Evolutionary conservation across 192 early-diverging fungal species (phyloP).

Genomic region (Entomortierella lignicola): DNA sequence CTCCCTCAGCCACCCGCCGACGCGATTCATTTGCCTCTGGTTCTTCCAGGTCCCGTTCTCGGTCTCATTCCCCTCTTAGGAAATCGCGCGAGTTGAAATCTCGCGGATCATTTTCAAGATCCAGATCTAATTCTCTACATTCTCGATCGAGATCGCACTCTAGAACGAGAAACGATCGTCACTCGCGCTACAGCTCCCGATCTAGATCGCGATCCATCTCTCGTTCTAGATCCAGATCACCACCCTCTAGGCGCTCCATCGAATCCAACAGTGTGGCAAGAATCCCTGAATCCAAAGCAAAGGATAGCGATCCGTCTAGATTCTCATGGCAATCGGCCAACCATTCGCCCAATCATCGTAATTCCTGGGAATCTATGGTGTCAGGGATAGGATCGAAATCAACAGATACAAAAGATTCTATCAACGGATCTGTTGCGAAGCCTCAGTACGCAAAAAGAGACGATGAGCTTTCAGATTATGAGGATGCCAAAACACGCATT

Average conservation of each 20-base stretch:
- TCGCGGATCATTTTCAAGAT: constrained; percentile 9
- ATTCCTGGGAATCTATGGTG: constrained; percentile 34
- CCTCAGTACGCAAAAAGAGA: background rate
- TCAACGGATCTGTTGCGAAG: background rate
- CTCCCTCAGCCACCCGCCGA: background rate
- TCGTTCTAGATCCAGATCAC: constrained; percentile 10
- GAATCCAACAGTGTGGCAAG: background rate
- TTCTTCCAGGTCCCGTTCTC: constrained; percentile 15
- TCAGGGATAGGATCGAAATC: background rate
- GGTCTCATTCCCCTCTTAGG: constrained; percentile 8
- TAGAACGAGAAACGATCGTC: background rate
- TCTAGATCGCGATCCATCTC: constrained; percentile 28
- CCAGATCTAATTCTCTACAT: constrained; percentile 2
- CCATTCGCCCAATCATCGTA: constrained; percentile 4
- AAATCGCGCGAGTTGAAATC: background rate
- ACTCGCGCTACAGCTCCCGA: constrained; percentile 19
- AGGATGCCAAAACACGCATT: background rate
- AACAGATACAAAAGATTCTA: background rate
- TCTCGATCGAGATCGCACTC: constrained; percentile 24
- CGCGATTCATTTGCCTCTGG: constrained; percentile 31
- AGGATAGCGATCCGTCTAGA: constrained; percentile 1
- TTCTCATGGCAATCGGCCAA: constrained; percentile 28
- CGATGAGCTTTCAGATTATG: constrained; percentile 17
- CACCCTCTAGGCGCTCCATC: background rate
- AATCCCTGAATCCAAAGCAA: background rate